Evolutionary conservation across 495 filamentous ascomycete species (phyloP).

Genomic region (Aspergillus nanangensis): DNA sequence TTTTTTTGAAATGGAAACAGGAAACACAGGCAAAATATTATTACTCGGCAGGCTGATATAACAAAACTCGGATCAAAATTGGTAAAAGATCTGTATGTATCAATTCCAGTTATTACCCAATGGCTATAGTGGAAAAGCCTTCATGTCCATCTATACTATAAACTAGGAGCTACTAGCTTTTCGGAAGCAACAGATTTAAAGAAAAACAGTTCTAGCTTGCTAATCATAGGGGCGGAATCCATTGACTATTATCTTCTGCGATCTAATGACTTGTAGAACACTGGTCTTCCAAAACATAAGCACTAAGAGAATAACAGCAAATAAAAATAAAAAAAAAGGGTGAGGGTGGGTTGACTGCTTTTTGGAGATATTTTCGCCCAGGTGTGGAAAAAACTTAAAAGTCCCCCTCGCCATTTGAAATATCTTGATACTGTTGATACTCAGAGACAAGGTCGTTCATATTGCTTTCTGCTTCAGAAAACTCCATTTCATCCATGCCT

Average conservation of each 20-base stretch:
- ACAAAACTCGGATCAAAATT: background rate
- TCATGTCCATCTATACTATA: background rate
- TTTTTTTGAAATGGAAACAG: background rate
- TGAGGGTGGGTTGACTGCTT: too few relatives aligned
- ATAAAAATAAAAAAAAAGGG: too few relatives aligned
- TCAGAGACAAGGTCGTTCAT: constrained; percentile 99
- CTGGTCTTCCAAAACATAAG: too few relatives aligned
- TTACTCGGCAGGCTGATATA: background rate
- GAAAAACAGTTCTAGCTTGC: too few relatives aligned
- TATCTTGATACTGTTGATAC: constrained; percentile 99
- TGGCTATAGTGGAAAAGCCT: background rate
- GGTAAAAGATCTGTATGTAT: background rate
- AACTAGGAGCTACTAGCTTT: too few relatives aligned
- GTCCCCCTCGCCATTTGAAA: background rate
- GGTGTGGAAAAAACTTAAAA: background rate
- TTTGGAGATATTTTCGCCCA: background rate
- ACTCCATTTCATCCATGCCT: constrained; percentile 99
- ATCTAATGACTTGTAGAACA: too few relatives aligned
- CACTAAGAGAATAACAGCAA: too few relatives aligned
- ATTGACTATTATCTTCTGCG: too few relatives aligned
- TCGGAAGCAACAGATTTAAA: too few relatives aligned
- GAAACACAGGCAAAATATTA: background rate
- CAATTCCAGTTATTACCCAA: background rate
- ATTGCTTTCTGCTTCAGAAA: constrained; percentile 99
- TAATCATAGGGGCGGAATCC: too few relatives aligned